Conservation (phyloP, 768 basidiomycete genomes). For the Russula sp. region DNA sequence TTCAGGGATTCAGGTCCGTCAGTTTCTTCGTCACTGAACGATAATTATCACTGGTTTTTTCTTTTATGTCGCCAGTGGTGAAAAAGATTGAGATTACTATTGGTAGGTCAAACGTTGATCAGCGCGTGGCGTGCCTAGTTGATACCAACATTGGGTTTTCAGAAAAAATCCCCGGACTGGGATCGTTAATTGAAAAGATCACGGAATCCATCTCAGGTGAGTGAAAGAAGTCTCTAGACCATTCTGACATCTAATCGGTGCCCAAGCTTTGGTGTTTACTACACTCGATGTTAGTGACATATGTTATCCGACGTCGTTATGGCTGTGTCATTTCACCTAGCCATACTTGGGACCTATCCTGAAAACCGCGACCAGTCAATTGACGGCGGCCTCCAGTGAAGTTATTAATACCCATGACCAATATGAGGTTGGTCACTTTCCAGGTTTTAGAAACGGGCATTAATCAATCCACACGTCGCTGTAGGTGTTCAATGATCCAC, state of each 20-base stretch:
- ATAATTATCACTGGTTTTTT: not conserved
- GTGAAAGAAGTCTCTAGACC: not conserved
- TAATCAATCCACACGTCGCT: not conserved
- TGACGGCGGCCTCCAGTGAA: constrained; percentile 60
- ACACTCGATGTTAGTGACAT: constrained; percentile 60
- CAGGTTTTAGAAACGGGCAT: not conserved
- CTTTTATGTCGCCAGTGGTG: constrained; percentile 37
- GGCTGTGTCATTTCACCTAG: constrained; percentile 31
- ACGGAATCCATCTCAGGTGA: constrained; percentile 62
- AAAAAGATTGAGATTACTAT: constrained; percentile 78
- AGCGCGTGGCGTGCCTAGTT: not conserved
- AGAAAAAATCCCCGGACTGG: constrained; percentile 83
- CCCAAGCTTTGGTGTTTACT: constrained; percentile 69
- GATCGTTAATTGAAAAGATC: constrained; percentile 69
- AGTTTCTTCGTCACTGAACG: not conserved
- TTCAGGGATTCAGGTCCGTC: constrained; percentile 72
- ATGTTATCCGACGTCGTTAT: not conserved
- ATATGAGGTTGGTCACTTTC: constrained; percentile 49
- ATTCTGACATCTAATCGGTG: not conserved
- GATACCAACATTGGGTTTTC: not conserved
- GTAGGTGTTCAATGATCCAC: constrained; percentile 72
- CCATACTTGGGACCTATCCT: constrained; percentile 78
- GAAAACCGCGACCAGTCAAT: constrained; percentile 57
- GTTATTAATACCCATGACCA: constrained; percentile 80
- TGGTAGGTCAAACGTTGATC: constrained; percentile 35